Evolutionary conservation across 2,329 filamentous ascomycete species (phyloP).

Genomic region (Phoma herbarum): DNA sequence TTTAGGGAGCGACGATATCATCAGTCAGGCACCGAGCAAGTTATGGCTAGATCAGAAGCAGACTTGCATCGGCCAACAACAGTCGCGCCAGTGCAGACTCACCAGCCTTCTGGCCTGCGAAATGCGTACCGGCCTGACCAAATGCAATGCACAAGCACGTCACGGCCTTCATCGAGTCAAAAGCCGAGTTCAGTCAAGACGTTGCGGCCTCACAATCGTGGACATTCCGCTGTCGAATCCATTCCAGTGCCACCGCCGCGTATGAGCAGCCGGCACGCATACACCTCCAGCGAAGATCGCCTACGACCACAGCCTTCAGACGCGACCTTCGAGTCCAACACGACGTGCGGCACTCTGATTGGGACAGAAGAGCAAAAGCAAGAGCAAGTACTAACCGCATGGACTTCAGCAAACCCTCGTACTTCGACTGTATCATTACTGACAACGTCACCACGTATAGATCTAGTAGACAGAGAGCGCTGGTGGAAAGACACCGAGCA

Average conservation of each 20-base stretch:
- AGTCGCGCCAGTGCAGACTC: constrained; percentile 24
- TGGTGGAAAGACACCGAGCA: constrained; percentile 38
- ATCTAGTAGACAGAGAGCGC: constrained; percentile 27
- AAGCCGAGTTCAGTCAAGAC: constrained; percentile 18
- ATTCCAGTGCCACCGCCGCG: constrained; percentile 26
- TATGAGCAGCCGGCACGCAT: constrained; percentile 28
- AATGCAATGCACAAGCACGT: constrained; percentile 14
- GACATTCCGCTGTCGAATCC: constrained; percentile 20
- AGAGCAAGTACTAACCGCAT: constrained; percentile 22
- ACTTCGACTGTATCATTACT: constrained; percentile 13
- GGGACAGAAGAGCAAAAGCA: constrained; percentile 11
- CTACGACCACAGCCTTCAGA: not conserved
- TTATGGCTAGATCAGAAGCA: not conserved
- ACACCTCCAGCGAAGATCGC: constrained; percentile 16
- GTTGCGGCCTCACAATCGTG: constrained; percentile 14
- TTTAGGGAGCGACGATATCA: constrained; percentile 14
- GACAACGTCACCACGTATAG: constrained; percentile 23
- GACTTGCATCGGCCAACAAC: constrained; percentile 14
- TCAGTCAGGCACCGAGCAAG: constrained; percentile 4
- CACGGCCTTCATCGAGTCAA: constrained; percentile 29
- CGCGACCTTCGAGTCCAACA: not conserved
- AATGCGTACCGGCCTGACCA: constrained; percentile 29
- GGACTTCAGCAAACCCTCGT: constrained; percentile 8
- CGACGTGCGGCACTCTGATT: not conserved
- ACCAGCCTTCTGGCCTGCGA: constrained; percentile 33